These are phyloP conservation scores for Curvularia sp. DNA, from an alignment of 2,329 filamentous ascomycete genomes.

Conservation along the genomic window DNA sequence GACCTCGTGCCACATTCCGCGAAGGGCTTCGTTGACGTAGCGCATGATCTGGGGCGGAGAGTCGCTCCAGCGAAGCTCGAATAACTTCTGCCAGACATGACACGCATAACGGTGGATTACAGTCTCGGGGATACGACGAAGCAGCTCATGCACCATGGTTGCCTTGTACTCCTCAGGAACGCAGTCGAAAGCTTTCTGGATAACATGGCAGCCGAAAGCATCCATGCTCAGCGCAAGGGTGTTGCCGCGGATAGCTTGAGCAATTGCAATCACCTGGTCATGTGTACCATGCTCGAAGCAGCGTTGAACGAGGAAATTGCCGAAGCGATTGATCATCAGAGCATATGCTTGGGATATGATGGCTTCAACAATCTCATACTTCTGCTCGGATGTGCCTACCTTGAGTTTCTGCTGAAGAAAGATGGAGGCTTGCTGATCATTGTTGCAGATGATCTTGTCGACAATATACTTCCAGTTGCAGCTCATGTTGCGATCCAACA, in stretches of 20 bases:
- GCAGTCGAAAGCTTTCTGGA: conserved; percentile 98
- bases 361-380: conserved; percentile 94
- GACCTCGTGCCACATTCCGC: conserved; percentile 98
- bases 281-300: conserved; percentile 98
- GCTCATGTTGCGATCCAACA: conserved; percentile 93
- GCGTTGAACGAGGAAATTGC: conserved; percentile 96
- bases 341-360: conserved; percentile 95
- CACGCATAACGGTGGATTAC: conserved; percentile 98
- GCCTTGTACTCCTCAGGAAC: conserved; percentile 98
- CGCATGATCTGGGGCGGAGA: conserved; percentile 98
- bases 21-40: conserved; percentile 92
- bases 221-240: conserved; percentile 97
- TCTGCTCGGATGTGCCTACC: conserved; percentile 91
- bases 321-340: conserved; percentile 97
- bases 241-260: conserved; percentile 90
- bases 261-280: conserved; percentile 92
- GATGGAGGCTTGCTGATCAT: conserved; percentile 98
- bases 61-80: conserved; percentile 94
- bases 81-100: conserved; percentile 99
- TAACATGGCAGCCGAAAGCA: conserved; percentile 95
- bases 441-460: conserved; percentile 99
- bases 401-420: conserved; percentile 99
- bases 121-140: conserved; percentile 94
- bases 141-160: conserved; percentile 96
- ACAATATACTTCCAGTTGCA: conserved; percentile 99